Evolutionary conservation across 768 basidiomycete genomes (phyloP), one percentile per base, ranked within the genome.

Genomic region (Suillus luteus): DNA sequence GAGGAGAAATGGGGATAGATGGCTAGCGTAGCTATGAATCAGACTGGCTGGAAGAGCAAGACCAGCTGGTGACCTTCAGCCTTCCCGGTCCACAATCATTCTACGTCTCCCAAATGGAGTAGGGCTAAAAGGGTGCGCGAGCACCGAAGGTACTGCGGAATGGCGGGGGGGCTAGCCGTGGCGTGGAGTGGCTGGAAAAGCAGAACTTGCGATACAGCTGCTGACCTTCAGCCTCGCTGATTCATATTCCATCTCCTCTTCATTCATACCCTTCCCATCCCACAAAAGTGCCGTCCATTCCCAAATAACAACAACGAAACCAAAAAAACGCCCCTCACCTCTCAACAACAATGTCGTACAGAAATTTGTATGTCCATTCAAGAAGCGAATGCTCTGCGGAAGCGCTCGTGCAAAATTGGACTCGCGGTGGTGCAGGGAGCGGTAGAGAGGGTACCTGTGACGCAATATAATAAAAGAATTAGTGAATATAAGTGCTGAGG

Each of bases 281-380:
- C 6, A 11, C 31, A 40, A 43, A 12, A 19, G 38, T 24, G 15
- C 31, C 5, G 2, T 40, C 33, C 33, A n/a, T 19, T 51, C 59
- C 55, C 40, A 19, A 38, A 6, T 57, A 19, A 27, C 19, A 10
- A 46, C 10, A 2, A 48, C 22, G 27, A 24, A 40, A 55, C 31
- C 17, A 0, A 38, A 12, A 33, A 6, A n/a, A 60, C 7, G 11
- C 8, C 8, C 63, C 76, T 12, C 65, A 80, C 82, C 83, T 66
- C 88, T 81, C 37, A 95, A 73, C 10, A 91, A 79, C 10, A 96
- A 78, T 0, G 91, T 92, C 1, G 94, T 96, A 66, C 92, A 93
- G 74, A 94, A 95, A 70, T 89, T 91, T 14, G 90, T 92, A 70
- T 96, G 95, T 0, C 92, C 93, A 49, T 81, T 85, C 65, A 96